Percentiles rank a stretch among this genome's conserved stretches.
Conservation (phyloP, 345 rosid genomes). For the Turnera subulata region DNA sequence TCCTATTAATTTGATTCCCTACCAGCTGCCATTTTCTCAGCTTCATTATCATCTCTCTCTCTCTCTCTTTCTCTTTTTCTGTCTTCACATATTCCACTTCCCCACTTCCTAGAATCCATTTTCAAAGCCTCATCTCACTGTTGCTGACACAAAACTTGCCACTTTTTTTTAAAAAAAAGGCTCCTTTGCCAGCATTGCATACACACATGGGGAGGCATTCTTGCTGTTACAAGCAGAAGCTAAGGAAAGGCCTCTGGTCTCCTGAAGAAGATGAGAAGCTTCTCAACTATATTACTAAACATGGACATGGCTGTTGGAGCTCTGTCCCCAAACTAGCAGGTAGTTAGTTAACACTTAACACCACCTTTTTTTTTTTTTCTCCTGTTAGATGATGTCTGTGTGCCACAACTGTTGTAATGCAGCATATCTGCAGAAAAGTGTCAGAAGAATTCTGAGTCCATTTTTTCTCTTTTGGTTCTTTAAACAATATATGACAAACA, state of each 20-base stretch:
- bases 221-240: slow-evolving; percentile 74
- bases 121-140: not conserved
- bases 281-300: slow-evolving; percentile 56
- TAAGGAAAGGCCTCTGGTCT: slow-evolving; percentile 85
- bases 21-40: slow-evolving; percentile 29
- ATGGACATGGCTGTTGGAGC: slow-evolving; percentile 88
- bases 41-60: slow-evolving; percentile 16
- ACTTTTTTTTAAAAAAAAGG: slow-evolving; percentile 4
- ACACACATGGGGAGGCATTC: slow-evolving; percentile 73
- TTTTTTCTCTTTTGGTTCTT: not conserved
- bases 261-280: slow-evolving; percentile 91
- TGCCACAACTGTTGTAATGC: too few species aligned
- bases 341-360: slow-evolving; percentile 1
- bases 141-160: slow-evolving; percentile 12
- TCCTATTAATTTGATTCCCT: slow-evolving; percentile 39
- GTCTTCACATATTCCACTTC: not conserved
- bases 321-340: slow-evolving; percentile 86
- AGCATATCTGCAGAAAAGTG: not conserved
- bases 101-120: slow-evolving; percentile 6
- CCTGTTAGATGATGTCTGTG: too few species aligned
- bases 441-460: not conserved
- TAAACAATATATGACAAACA: too few species aligned
- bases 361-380: not conserved
- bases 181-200: slow-evolving; percentile 16
- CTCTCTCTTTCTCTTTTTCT: slow-evolving; percentile 3